Conservation (phyloP, 768 basidiomycete species). For the Gloeostereum incarnatum region DNA sequence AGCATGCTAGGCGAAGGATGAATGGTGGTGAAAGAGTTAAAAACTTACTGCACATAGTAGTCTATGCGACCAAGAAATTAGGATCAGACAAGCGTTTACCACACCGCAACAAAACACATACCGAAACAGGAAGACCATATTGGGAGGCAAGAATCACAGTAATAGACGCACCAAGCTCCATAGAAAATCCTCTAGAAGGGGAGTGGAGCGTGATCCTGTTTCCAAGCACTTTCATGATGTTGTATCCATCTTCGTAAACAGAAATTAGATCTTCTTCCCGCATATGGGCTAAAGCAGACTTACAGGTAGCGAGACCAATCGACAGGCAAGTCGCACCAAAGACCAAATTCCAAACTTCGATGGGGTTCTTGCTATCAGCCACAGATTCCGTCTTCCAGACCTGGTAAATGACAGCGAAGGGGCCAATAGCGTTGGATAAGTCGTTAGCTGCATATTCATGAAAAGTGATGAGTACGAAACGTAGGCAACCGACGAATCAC, state of each 20-base stretch:
- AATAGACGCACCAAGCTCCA: constrained; percentile 18
- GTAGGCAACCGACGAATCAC: too few relatives aligned
- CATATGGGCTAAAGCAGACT: neutral
- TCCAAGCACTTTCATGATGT: constrained; percentile 20
- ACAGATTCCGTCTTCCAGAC: constrained; percentile 14
- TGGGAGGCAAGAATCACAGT: constrained; percentile 21
- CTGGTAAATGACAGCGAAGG: constrained; percentile 18
- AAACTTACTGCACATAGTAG: too few relatives aligned
- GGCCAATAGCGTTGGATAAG: constrained; percentile 19
- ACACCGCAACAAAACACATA: too few relatives aligned
- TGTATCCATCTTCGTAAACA: constrained; percentile 14
- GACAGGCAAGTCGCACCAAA: constrained; percentile 17
- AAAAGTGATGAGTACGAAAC: too few relatives aligned
- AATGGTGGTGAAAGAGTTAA: constrained; percentile 19
- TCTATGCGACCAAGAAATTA: too few relatives aligned
- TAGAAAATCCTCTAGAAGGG: constrained; percentile 17
- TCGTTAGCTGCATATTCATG: too few relatives aligned
- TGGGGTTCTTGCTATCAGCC: constrained; percentile 11
- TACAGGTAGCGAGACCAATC: constrained; percentile 10
- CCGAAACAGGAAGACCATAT: constrained; percentile 18
- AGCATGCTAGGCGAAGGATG: too few relatives aligned
- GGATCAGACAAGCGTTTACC: too few relatives aligned
- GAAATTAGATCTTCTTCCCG: constrained; percentile 1
- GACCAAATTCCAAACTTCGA: constrained; percentile 16
- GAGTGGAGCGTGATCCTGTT: constrained; percentile 20